Base-by-base conservation (phyloP, 2,329 filamentous ascomycete species). In the Colletotrichum graminicola region DNA sequence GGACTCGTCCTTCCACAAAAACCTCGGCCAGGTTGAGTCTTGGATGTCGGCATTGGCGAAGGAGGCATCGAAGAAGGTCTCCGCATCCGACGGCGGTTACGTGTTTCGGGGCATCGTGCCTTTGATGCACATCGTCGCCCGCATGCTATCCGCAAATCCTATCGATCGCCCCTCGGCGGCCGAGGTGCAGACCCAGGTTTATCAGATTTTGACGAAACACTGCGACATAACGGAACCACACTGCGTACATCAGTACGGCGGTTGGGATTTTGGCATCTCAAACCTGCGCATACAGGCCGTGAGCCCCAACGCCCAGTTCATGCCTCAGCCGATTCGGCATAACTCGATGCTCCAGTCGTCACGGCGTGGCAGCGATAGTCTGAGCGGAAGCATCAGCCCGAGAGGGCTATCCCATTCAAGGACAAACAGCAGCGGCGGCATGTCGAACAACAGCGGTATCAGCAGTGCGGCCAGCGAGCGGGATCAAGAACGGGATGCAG, bases 1-100 rank as follows among this genome's bases (percentile, higher is more conserved):
- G 10, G 92, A 94, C 79, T 87, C 91, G 0, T 93, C 91, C 0
- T 94, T 93, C 79, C 92, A 94, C 79, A 88, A 88, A 74, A 93
- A 94, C 75, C 83, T 92, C 1, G 86, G 88, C 21, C 91, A 92
- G 78, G 86, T 94, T 2, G 88, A 92, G 73, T 84, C 84, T 18
- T 94, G 92, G 92, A 91, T 93, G 83, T 82, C 83, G 1, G 80
- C 80, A 2, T 81, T 93, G 5, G 87, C 88, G 41, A 88, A 88
- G 69, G 88, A 91, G n/a, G 89, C 88, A 62, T 79, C 75, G 73
- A 87, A 85, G 75, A 85, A 86, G 75, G 79, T 76, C 6, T 76
- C 78, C 2, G 76, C 77, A 36, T 77, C 75, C 45, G 80, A 82
- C 29, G 80, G 84, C 57, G 86, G 84, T 54, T 78, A 81, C 43